A percentile compares a stretch with the other conserved stretches of the same genome.
Evolutionary conservation across 1,139 yeast genomes (phyloP).

Genomic region (Saccharomycopsis hybrid): DNA sequence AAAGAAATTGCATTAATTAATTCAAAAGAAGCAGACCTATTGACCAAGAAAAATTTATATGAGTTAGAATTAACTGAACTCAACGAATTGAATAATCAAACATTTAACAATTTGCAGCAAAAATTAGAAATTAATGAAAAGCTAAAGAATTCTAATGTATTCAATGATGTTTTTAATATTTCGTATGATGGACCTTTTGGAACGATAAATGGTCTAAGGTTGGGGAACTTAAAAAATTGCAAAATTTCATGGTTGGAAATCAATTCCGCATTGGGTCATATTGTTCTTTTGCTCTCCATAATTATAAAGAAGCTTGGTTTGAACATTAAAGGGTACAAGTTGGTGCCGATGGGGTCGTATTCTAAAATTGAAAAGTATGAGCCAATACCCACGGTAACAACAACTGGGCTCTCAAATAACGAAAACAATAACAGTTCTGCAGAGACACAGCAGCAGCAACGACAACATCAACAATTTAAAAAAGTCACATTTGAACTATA

Average conservation of each 20-base stretch:
- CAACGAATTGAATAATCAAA: constrained; percentile 36
- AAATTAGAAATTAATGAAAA: constrained; percentile 35
- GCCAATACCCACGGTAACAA: constrained; percentile 4
- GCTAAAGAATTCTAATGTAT: constrained; percentile 70
- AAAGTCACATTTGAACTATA: constrained; percentile 41
- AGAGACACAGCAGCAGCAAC: constrained; percentile 9
- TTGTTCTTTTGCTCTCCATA: constrained; percentile 63
- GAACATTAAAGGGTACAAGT: constrained; percentile 49
- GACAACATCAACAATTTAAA: constrained; percentile 22
- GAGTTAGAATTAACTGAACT: constrained; percentile 37
- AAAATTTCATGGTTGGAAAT: constrained; percentile 85
- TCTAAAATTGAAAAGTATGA: constrained; percentile 66
- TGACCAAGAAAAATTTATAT: constrained; percentile 34
- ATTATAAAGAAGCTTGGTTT: constrained; percentile 53
- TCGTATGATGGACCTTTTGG: constrained; percentile 82
- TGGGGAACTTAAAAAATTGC: constrained; percentile 56
- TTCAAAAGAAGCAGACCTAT: constrained; percentile 32
- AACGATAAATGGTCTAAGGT: constrained; percentile 75
- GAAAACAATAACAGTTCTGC: constrained; percentile 10
- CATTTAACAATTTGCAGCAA: constrained; percentile 23
- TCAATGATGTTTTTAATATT: constrained; percentile 73
- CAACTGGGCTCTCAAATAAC: not conserved
- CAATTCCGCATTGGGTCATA: constrained; percentile 88
- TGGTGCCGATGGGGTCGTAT: constrained; percentile 80
- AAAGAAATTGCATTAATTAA: constrained; percentile 30